Evolutionary conservation across 1,139 yeast species (phyloP), one percentile per base, ranked within the genome.

Genomic region (Suhomyces anneliseae): DNA sequence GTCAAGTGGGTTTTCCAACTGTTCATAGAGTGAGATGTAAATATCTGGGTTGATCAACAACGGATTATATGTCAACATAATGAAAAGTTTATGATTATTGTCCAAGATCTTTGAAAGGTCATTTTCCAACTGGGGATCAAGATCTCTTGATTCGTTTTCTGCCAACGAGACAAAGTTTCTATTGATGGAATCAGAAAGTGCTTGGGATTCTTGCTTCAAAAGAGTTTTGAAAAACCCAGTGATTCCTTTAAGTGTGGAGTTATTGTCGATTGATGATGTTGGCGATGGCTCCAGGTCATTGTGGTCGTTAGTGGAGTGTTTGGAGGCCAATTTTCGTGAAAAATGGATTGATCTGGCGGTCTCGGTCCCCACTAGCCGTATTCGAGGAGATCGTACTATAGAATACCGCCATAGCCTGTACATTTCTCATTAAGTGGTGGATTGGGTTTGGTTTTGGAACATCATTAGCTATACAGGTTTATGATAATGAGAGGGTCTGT

Each of bases 61-160:
- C 0, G 78, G 77, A 42, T 66, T 67, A 51, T 64, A 66, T 0
- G 72, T 60, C 31, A 74, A 55, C 14, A 71, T 54, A 15, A 62
- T 55, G 36, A 60, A 57, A 24, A 74, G 56, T 43, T 63, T 62
- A 48, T 66, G 69, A 45, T 68, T 60, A 35, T 54, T 57, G 47
- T 72, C 78, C 14, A 70, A 44, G 29, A 62, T 54, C 40, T 47
- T 51, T 29, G 50, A 43, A 39, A 65, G 47, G 32, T 57, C 54
- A 38, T 53, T 36, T 46, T 54, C 54, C 36, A 65, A 48, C 35
- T 52, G 40, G n/a, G 56, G 57, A 37, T 54, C 53, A 7, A 50
- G 32, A 9, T 42, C 49, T 26, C 19, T n/a, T 8, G 26, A 34
- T 8, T 31, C 43, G 11, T 8, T n/a, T 12, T 31, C 34, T 15